Conservation (phyloP, 148 eudicot species). For the Vaccinium myrtillus region DNA sequence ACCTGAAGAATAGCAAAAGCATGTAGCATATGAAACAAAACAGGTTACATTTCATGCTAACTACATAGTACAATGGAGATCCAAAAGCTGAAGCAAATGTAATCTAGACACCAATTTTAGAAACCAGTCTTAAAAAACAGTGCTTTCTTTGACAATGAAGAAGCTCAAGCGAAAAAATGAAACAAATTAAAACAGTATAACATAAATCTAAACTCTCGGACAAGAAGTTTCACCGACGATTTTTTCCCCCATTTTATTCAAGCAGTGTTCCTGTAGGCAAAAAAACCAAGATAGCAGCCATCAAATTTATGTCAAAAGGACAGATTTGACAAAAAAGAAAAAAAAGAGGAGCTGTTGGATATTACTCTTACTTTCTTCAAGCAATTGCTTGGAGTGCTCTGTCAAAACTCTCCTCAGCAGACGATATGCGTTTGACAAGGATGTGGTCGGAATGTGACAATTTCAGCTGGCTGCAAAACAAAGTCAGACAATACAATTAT, state of each 20-base stretch:
- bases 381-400: conserved; percentile 68
- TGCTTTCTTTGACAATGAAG: neutral
- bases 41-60: no score
- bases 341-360: neutral
- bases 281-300: neutral
- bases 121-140: neutral
- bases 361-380: conserved; percentile 24
- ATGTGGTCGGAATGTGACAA: conserved; percentile 67
- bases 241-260: neutral
- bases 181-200: neutral
- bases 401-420: conserved; percentile 74
- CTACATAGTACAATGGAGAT: no score
- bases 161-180: neutral
- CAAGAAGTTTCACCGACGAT: neutral
- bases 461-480: conserved; percentile 69
- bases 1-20: neutral
- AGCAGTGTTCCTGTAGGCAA: neutral
- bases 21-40: neutral
- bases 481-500: neutral
- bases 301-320: neutral
- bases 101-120: no score
- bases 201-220: neutral
- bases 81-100: no score
- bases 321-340: neutral
- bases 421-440: conserved; percentile 55